Conservation (phyloP, 2,329 filamentous ascomycete species). For the Fusarium anthophilum region DNA sequence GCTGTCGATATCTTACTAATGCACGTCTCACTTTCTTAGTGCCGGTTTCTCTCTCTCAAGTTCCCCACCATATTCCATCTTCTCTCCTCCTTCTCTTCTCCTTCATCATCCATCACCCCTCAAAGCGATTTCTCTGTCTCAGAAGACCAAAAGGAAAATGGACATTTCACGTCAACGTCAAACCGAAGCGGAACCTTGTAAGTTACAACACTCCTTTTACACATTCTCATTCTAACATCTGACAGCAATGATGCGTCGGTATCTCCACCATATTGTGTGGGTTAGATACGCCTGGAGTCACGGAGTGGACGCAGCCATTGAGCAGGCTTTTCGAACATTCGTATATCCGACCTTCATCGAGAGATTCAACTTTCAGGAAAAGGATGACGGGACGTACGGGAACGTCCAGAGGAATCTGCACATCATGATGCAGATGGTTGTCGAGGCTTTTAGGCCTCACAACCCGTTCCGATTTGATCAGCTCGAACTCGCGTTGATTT, state of each 20-base stretch:
- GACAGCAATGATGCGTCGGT: background rate
- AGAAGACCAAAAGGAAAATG: background rate
- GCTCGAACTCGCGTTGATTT: accelerated
- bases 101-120: background rate
- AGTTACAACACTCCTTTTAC: background rate
- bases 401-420: background rate
- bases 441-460: background rate
- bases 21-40: background rate
- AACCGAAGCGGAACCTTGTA: background rate
- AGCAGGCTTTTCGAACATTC: background rate
- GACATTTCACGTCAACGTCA: background rate
- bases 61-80: background rate
- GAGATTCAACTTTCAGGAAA: accelerated
- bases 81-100: too few relatives aligned
- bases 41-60: background rate
- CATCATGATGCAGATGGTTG: accelerated
- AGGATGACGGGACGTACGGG: accelerated
- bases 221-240: background rate
- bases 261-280: background rate
- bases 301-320: background rate
- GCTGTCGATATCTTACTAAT: background rate
- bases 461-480: accelerated
- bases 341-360: background rate
- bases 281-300: background rate
- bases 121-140: too few relatives aligned